Base-by-base conservation (phyloP, 2,329 filamentous ascomycete species). In the Aspergillus sojae region DNA sequence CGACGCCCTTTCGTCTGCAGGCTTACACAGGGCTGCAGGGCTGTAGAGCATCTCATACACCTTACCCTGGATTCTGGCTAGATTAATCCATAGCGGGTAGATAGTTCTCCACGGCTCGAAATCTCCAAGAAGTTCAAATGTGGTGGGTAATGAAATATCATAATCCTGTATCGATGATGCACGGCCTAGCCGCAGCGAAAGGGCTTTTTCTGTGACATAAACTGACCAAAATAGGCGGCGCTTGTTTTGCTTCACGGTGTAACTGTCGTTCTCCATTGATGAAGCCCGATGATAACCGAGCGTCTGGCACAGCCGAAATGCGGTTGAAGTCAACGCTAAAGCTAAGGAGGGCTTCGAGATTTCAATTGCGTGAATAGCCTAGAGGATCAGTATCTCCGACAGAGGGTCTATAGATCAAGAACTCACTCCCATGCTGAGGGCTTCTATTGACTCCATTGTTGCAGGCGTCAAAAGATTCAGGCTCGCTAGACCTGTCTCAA, bases 351-450 rank as follows among this genome's bases (percentile, higher is more conserved):
- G 86, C 45, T 86, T 85, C 4, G 86, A 88, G 16, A 84, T 81
- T 65, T 90, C 87, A 55, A 89, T 83, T 14, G 87, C 83, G 68
- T 89, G 86, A n/a, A 86, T 77, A 5, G 85, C 82, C 86, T 89
- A 19, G 7, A 10, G 34, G 57, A 65, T 68, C 6, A 68, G 57
- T 58, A 55, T 50, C 7, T 14, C 6, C 34, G 7, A 3, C 26
- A n/a, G 11, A 32, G 11, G 6, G 19, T 48, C 26, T 19, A 21
- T 28, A 16, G 19, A 16, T 12, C 11, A 12, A 6, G 3, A 28
- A 75, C 82, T 69, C 74, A 88, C 87, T 0, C 84, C 87, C 9
- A 89, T 75, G n/a, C 85, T 70, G 3, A 90, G 77, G 11, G 87
- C 85, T 65, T 88, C 82, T 26, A 89, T 81, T 50, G 84, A 88